Conservation (phyloP, 2,329 filamentous ascomycete genomes). For the Thelonectria olida region DNA sequence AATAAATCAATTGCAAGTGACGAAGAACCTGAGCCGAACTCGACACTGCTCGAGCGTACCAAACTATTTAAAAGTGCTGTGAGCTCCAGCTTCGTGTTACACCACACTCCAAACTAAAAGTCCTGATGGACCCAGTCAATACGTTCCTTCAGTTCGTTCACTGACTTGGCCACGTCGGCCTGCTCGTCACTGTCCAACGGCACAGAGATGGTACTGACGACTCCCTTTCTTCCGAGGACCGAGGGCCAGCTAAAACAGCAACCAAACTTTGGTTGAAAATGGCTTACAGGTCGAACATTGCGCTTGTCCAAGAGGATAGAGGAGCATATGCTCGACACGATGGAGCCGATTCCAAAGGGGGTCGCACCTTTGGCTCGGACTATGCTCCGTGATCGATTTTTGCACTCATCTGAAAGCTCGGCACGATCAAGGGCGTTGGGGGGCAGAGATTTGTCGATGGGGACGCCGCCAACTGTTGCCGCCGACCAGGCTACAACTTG, state of each 20-base stretch:
- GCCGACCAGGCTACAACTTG: conserved; percentile 37
- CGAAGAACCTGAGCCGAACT: too few species aligned
- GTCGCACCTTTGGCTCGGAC: conserved; percentile 61
- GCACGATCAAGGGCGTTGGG: conserved; percentile 34
- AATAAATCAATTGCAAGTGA: too few species aligned
- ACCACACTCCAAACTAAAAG: too few species aligned
- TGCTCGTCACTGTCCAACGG: too few species aligned
- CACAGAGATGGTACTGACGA: conserved; percentile 32
- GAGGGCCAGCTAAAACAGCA: conserved; percentile 61
- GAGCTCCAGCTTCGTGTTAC: too few species aligned
- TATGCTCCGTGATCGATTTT: conserved; percentile 55
- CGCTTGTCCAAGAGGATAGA: conserved; percentile 60
- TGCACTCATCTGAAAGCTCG: conserved; percentile 54
- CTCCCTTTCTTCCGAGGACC: conserved; percentile 57
- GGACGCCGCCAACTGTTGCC: conserved; percentile 31
- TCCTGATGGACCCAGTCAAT: too few species aligned
- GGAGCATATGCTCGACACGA: conserved; percentile 58
- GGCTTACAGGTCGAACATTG: conserved; percentile 57
- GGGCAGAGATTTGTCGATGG: conserved; percentile 22
- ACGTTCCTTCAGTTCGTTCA: too few species aligned
- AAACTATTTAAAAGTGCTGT: too few species aligned
- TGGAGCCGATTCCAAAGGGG: conserved; percentile 59
- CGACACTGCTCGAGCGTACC: too few species aligned
- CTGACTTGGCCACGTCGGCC: too few species aligned
- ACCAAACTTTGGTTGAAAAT: conserved; percentile 55